A percentile compares a stretch with the other conserved stretches of the same genome.
phyloP scores from a whole-genome alignment of 1,139 yeast genomes.

The Saccharomyces hybrid region DNA sequence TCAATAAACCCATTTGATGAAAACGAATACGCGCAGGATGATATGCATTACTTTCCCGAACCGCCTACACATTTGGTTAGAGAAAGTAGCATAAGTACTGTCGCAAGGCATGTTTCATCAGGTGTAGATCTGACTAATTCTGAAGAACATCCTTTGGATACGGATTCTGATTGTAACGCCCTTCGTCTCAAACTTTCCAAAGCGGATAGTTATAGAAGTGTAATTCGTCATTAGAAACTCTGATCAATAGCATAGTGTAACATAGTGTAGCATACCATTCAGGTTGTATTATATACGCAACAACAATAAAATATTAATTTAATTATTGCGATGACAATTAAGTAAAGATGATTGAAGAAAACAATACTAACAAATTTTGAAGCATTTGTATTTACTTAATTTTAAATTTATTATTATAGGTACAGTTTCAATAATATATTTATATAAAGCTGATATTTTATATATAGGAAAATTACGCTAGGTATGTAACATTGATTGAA shows the following conservation, averaged over 20 bases:
- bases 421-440: not conserved
- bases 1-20: constrained; percentile 2
- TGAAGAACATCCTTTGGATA: not conserved
- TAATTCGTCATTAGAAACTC: constrained; percentile 7
- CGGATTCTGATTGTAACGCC: not conserved
- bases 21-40: constrained; percentile 7
- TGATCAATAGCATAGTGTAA: not conserved
- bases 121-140: not conserved
- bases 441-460: not conserved
- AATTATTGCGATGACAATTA: not conserved
- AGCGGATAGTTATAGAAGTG: constrained; percentile 10
- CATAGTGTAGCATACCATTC: not conserved
- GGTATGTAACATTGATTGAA: not conserved
- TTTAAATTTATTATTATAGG: not conserved
- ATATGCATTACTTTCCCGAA: constrained; percentile 7
- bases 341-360: not conserved
- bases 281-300: not conserved
- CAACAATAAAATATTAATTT: not conserved
- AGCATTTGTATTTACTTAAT: not conserved
- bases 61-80: constrained; percentile 4
- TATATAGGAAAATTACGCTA: not conserved
- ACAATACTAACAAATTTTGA: not conserved
- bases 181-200: constrained; percentile 4
- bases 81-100: constrained; percentile 14
- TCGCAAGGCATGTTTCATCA: constrained; percentile 12